A percentile compares a stretch with the other conserved stretches of the same genome.
Conservation (phyloP, 2,329 filamentous ascomycete genomes). For the Neospermospora avenae region DNA sequence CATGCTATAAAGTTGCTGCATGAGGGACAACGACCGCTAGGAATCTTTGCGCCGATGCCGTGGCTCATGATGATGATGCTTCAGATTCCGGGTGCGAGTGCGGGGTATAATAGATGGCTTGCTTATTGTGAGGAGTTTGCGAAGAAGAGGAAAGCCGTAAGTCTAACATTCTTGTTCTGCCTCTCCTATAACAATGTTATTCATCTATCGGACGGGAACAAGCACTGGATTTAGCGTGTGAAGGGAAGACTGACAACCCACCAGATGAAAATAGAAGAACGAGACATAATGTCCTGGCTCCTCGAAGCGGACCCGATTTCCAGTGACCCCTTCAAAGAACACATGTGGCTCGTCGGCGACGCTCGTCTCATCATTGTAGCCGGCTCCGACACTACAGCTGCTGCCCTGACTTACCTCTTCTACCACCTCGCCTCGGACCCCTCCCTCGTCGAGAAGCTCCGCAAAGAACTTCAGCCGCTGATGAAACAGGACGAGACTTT, state of each 20-base stretch:
- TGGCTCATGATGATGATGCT: slow-evolving; percentile 25
- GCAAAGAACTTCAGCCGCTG: slow-evolving; percentile 19
- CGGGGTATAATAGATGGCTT: slow-evolving; percentile 13
- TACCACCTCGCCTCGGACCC: slow-evolving; percentile 32
- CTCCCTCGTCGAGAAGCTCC: slow-evolving; percentile 10
- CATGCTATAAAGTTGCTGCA: slow-evolving; percentile 16
- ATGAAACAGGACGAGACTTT: slow-evolving; percentile 9
- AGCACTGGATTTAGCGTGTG: neutral
- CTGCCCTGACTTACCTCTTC: slow-evolving; percentile 40
- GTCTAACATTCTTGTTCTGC: neutral
- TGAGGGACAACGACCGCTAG: slow-evolving; percentile 14
- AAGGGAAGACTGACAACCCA: neutral
- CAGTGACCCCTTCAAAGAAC: neutral
- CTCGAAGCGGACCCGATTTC: slow-evolving; percentile 13
- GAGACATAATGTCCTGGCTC: slow-evolving; percentile 21
- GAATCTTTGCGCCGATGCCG: slow-evolving; percentile 20
- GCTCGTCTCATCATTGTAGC: slow-evolving; percentile 36
- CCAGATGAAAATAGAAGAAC: slow-evolving; percentile 11
- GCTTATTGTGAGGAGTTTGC: slow-evolving; percentile 13
- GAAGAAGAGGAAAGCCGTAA: slow-evolving; percentile 16
- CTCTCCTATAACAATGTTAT: neutral
- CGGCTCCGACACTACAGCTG: slow-evolving; percentile 43
- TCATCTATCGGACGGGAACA: neutral
- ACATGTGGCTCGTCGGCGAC: slow-evolving; percentile 22
- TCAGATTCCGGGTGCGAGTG: slow-evolving; percentile 14